Conservation (phyloP, 2,329 filamentous ascomycete species). For the Trichoderma asperellum region DNA sequence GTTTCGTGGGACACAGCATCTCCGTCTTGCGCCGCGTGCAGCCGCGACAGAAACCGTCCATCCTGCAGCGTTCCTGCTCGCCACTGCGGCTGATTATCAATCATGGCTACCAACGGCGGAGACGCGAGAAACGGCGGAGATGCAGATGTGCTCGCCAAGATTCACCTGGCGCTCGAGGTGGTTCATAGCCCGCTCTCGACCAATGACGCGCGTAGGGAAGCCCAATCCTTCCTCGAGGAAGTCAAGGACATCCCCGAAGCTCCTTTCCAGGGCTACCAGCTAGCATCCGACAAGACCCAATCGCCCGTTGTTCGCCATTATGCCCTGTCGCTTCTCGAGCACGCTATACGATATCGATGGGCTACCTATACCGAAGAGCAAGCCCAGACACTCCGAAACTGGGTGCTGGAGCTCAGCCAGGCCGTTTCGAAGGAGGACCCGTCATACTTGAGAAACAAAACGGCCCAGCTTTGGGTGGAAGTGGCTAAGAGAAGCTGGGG, state of each 20-base stretch:
- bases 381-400: slow-evolving; percentile 68
- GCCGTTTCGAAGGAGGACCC: slow-evolving; percentile 73
- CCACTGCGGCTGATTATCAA: slow-evolving; percentile 20
- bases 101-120: slow-evolving; percentile 46
- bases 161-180: slow-evolving; percentile 82
- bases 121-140: slow-evolving; percentile 45
- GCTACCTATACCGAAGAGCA: slow-evolving; percentile 72
- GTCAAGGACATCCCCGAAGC: slow-evolving; percentile 80
- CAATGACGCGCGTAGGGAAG: slow-evolving; percentile 80
- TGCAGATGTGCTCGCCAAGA: slow-evolving; percentile 62
- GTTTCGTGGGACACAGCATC: slow-evolving; percentile 23
- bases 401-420: slow-evolving; percentile 79
- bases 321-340: slow-evolving; percentile 87
- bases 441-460: slow-evolving; percentile 86
- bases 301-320: slow-evolving; percentile 88
- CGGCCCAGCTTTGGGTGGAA: slow-evolving; percentile 92
- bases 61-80: slow-evolving; percentile 17
- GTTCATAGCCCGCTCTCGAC: slow-evolving; percentile 82
- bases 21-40: slow-evolving; percentile 26
- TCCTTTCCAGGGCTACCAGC: slow-evolving; percentile 79
- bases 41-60: slow-evolving; percentile 23
- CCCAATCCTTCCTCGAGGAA: slow-evolving; percentile 82
- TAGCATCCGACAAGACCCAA: slow-evolving; percentile 76
- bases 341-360: slow-evolving; percentile 86
- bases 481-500: slow-evolving; percentile 92